Base-by-base conservation (phyloP, 352 stramenopile species). In the Globisporangium iwayamae region DNA sequence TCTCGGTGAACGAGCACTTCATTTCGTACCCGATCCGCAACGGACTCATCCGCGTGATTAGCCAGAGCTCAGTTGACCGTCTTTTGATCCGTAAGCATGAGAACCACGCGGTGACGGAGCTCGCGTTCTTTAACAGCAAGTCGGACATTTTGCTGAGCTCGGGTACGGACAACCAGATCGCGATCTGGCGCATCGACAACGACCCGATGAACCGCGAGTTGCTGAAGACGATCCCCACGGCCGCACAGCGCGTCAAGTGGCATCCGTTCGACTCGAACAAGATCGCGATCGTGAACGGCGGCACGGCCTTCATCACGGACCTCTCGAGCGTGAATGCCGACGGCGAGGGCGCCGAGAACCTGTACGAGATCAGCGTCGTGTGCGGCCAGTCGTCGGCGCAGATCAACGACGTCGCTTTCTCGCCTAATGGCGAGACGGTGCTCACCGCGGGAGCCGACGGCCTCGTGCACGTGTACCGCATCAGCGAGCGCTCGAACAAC, bases 21-120 rank as follows among this genome's bases (percentile, higher is more conserved):
- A 93, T 94, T 59, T 91, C 83, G 67, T 94, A 94, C 70, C 86
- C 86, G 51, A 94, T 92, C 52, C 78, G 83, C 30, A 93, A 93
- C 58, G 86, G 86, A 9, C 70, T 94, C 47, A 90, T 94, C 47
- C 86, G 86, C n/a, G 77, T 94, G 16, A 89, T 94, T 43, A 89
- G 78, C 61, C 84, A 94, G 69, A 87, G 73, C 63, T 91, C 84
- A 1, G 86, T 89, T 3, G 79, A 92, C 51, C 73, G 86, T 30
- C 55, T 92, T 51, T 69, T 94, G 38, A 68, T 94, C 30, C 77
- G 86, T 28, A 86, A 90, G 60, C 86, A 94, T 61, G 82, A 91
- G 52, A 73, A 90, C 57, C 76, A 93, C 52, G 66, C 71, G 0
- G 80, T 93, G 16, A 81, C 73, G n/a, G 86, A 94, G 56, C 70